Conservation (phyloP, 2,329 filamentous ascomycete genomes). For the Gaeumannomyces tritici region DNA sequence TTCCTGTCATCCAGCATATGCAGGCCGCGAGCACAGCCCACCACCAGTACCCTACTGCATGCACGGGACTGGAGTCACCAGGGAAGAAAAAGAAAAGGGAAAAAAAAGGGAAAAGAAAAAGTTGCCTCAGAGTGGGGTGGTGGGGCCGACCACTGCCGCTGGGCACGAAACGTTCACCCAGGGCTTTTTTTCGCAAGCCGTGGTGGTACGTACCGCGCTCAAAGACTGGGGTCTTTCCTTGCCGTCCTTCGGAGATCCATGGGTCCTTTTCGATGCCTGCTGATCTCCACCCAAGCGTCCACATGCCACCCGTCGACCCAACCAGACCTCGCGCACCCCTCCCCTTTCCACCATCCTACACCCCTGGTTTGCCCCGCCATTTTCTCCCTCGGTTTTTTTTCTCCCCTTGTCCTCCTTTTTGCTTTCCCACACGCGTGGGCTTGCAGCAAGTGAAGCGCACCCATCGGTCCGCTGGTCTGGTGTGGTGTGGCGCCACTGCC, state of each 20-base stretch:
- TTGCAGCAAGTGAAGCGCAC: background rate
- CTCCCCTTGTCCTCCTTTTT: too few species aligned
- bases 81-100: slow-evolving; percentile 4
- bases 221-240: background rate
- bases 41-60: slow-evolving; percentile 3
- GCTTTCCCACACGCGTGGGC: background rate
- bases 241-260: background rate
- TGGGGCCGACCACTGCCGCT: background rate
- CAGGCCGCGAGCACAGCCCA: slow-evolving; percentile 24
- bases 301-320: background rate
- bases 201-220: background rate
- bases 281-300: background rate
- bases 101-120: slow-evolving; percentile 1
- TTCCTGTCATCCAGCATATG: slow-evolving; percentile 21
- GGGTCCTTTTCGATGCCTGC: background rate
- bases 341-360: background rate
- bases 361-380: background rate
- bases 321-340: background rate
- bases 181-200: background rate
- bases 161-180: background rate
- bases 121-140: background rate
- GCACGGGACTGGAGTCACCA: background rate
- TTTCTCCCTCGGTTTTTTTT: background rate
- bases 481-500: background rate
- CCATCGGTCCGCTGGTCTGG: background rate